Evolutionary conservation across 1,284 basidiomycete genomes (phyloP).

Genomic region (Veloporphyrellus conicus): DNA sequence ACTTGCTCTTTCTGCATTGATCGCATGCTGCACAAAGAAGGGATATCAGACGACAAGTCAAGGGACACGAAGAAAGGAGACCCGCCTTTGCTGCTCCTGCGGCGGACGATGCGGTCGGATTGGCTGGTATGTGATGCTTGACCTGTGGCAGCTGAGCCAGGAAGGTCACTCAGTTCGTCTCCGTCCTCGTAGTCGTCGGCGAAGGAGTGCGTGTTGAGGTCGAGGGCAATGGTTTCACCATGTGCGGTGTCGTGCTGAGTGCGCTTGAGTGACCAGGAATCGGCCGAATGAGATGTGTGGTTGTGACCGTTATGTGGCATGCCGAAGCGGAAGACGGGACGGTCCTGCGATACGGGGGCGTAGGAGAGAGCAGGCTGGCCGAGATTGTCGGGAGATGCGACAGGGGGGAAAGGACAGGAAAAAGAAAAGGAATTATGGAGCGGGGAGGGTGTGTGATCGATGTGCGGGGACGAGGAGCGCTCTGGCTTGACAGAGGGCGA

Average conservation of each 20-base stretch:
- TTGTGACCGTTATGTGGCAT: constrained; percentile 29
- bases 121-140: constrained; percentile 22
- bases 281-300: constrained; percentile 5
- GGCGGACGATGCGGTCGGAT: constrained; percentile 51
- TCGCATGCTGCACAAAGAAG: constrained; percentile 54
- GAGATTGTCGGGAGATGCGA: background rate
- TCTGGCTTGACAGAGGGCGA: constrained; percentile 30
- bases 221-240: constrained; percentile 13
- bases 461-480: constrained; percentile 22
- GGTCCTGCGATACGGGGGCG: background rate
- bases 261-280: constrained; percentile 26
- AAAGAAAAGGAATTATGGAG: constrained; percentile 21
- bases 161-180: constrained; percentile 43
- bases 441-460: constrained; percentile 21
- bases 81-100: constrained; percentile 67
- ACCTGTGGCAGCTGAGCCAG: constrained; percentile 18
- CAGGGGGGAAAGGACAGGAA: constrained; percentile 9
- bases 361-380: background rate
- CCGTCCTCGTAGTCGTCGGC: constrained; percentile 51
- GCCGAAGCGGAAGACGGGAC: constrained; percentile 23
- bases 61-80: constrained; percentile 5
- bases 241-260: constrained; percentile 7
- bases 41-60: constrained; percentile 5
- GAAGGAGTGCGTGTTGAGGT: constrained; percentile 39
- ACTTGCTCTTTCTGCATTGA: constrained; percentile 60